Base-by-base conservation (phyloP, 768 basidiomycete species). In the Holtermannia corniformis region DNA sequence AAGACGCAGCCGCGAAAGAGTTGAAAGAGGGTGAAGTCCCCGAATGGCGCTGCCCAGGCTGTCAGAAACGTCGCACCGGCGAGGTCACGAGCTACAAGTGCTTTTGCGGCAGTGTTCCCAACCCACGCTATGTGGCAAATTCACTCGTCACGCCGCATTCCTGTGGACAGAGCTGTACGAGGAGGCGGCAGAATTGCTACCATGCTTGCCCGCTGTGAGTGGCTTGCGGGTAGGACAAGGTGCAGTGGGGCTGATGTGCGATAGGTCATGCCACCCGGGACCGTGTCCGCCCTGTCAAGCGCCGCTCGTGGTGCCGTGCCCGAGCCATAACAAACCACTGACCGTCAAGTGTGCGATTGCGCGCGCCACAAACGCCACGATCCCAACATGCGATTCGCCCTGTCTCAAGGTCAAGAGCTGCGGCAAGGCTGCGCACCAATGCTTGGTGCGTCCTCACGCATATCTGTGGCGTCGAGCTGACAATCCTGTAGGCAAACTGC, bases 221-320 rank as follows among this genome's bases (percentile, higher is more conserved):
- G 11, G 22, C 19, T 25, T 50, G 16, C 40, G 7, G 13, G 12
- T 4, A n/a, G n/a, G 25, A 27, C 47, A 16, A 19, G 3, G 19
- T 25, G n/a, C n/a, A n/a, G n/a, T n/a, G n/a, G n/a, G 21, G 44
- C 21, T 40, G 26, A 32, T 24, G 21, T n/a, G n/a, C 23, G 27
- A 19, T 26, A 63, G 65, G 20, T 52, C 77, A 13, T 97, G 93
- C 64, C 93, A 96, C 69, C 93, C 95, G 0, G 95, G 93, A 0
- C 95, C 93, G 0, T 99, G 95, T 73, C 92, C 92, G 0, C 90
- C 90, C 0, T 99, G 95, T 65, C 80, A 82, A 56, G 79, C 93
- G 11, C 86, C 85, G 4, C 81, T 85, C 0, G 78, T 80, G 41
- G 73, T 82, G n/a, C 75, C 78, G 1, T 99, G 95, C 67, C 82